Conservation (phyloP, 1,139 yeast species). For the Candida neerlandica region DNA sequence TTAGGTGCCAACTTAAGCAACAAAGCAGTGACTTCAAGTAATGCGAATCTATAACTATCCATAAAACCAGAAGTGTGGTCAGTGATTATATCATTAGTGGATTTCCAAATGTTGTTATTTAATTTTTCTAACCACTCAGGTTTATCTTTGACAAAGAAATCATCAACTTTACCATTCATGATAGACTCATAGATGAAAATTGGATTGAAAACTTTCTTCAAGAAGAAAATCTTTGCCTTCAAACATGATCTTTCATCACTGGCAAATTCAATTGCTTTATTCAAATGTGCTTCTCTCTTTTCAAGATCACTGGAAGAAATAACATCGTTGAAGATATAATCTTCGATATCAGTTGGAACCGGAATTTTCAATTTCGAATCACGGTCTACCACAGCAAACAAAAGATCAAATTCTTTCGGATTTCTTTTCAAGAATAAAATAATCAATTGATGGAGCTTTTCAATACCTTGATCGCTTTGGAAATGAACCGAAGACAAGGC, state of each 20-base stretch:
- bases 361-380: constrained; percentile 49
- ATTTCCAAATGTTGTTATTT: constrained; percentile 72
- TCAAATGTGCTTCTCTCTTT: constrained; percentile 53
- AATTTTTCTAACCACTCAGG: constrained; percentile 68
- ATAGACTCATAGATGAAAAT: constrained; percentile 66
- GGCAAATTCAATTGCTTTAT: constrained; percentile 51
- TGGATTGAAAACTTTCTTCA: constrained; percentile 67
- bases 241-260: constrained; percentile 44
- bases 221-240: constrained; percentile 62
- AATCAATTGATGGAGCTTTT: constrained; percentile 59
- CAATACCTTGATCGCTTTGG: constrained; percentile 73
- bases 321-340: constrained; percentile 58
- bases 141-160: constrained; percentile 38
- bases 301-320: constrained; percentile 53
- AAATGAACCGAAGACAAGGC: constrained; percentile 65
- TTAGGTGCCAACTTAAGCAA: constrained; percentile 71
- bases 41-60: constrained; percentile 75
- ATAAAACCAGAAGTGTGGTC: constrained; percentile 68
- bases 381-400: constrained; percentile 54
- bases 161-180: constrained; percentile 49
- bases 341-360: constrained; percentile 53
- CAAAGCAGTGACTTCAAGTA: constrained; percentile 79
- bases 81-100: constrained; percentile 54
- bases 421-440: constrained; percentile 48
- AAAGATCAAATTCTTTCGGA: constrained; percentile 31